Base-by-base conservation (phyloP, 805 yeast species). In the Maudiozyma saulgeensis region DNA sequence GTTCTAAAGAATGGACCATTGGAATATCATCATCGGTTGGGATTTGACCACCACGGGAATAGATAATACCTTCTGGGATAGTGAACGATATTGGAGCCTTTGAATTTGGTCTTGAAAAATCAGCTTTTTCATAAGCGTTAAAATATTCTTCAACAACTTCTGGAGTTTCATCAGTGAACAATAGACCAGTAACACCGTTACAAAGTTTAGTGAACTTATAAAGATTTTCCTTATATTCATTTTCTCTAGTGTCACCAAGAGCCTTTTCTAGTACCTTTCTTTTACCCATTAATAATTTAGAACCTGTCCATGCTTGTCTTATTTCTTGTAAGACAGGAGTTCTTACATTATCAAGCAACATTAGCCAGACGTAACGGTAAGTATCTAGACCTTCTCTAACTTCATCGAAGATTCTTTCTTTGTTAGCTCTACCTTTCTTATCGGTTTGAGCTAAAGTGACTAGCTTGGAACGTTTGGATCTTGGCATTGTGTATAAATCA, bases 381-480 rank as follows among this genome's bases (percentile, higher is more conserved):
- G 79, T 73, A 57, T 93, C 97, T 51, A 93, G 76, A 18, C 85
- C 81, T 52, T 77, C 77, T 71, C 96, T 82, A 47, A 93, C 82
- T 54, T 89, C 96, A 62, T 90, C 96, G 58, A 89, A 93, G 57
- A 91, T 81, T 61, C 91, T 77, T 58, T 81, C 91, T 68, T 93
- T 93, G 71, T 88, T 89, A 60, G 87, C 97, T 57, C 83, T 82
- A 46, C 96, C 96, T 66, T 93, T 93, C 70, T 89, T 93, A 58
- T 89, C 97, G 54, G 98, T 91, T 66, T 91, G 91, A 38, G 99
- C 93, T 59, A 93, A 76, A 13, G 98, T 87, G 53, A 93, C 95
- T 59, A 90, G 82, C 81, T 87, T 93, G 58, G 96, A 84, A 79
- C 98, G 91, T 68, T 82, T 90, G 37, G 97, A 89, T 78, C 96